Base-by-base conservation (phyloP, 306 rosid species). In the Neltuma alba region DNA sequence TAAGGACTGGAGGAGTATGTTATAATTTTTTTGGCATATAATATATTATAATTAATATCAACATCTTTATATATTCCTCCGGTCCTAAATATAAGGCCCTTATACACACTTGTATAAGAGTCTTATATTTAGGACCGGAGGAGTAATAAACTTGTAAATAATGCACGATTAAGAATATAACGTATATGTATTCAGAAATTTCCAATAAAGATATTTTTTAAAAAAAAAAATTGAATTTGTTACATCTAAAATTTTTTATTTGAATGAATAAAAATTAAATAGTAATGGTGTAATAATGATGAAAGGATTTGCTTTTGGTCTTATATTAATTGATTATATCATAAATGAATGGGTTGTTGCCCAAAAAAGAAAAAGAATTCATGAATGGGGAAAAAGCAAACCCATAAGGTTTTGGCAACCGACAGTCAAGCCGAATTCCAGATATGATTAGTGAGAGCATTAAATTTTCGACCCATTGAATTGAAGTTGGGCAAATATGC, bases 401-500 rank as follows among this genome's bases (percentile, higher is more conserved):
- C 11, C 9, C 58, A 65, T 20, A 80, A 21, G 64, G 31, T 34
- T 58, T n/a, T 76, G 52, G 55, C 57, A 25, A 37, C 81, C 78
- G 58, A 50, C 68, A 14, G 60, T 27, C 14, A 77, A 74, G 28
- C 55, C 81, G 15, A 63, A 38, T 47, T 34, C 65, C 21, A 54
- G 21, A 50, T 47, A 16, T 4, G 54, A 14, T 1, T 47, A 8
- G 21, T 47, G 54, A 20, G 57, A 50, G 25, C 57, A 50, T 50
- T 50, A 5, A 47, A 47, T 16, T 6, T n/a, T n/a, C n/a, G n/a
- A n/a, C n/a, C n/a, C n/a, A n/a, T n/a, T n/a, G n/a, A n/a, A n/a
- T n/a, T 50, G 6, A 21, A 48, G 55, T 20, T 50, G 10, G 25
- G 11, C 0, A 20, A 48, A 47, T 47, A 14, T 18, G 9, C 15